Percentiles rank a stretch among this genome's conserved stretches.
phyloP scores from a whole-genome alignment of 768 basidiomycete genomes.

The Lactarius sp. region DNA sequence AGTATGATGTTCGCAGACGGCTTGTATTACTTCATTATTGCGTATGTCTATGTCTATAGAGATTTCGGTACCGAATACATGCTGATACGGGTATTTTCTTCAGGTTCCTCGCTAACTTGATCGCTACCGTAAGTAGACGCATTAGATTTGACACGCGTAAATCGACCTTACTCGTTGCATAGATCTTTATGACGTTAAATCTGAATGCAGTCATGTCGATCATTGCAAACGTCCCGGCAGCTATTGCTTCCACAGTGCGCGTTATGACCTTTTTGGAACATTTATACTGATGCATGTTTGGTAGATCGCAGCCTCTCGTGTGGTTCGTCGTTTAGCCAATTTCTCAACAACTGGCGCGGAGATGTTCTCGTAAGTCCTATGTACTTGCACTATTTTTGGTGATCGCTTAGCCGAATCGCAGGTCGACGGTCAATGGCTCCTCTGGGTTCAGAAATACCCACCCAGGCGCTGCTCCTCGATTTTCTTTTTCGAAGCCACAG shows the following conservation, averaged over 20 bases:
- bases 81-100: neutral
- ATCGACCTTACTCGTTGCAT: conserved; percentile 31
- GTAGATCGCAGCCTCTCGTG: conserved; percentile 56
- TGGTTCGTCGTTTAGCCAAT: conserved; percentile 54
- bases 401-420: conserved; percentile 23
- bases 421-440: conserved; percentile 24
- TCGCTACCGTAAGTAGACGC: conserved; percentile 34
- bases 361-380: conserved; percentile 28
- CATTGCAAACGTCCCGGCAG: conserved; percentile 62
- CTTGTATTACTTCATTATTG: conserved; percentile 69
- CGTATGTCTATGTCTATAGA: conserved; percentile 41
- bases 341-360: conserved; percentile 35
- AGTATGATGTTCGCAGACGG: conserved; percentile 68
- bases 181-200: conserved; percentile 62
- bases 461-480: conserved; percentile 10
- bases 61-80: conserved; percentile 29
- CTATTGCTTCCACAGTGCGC: conserved; percentile 25
- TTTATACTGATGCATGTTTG: neutral
- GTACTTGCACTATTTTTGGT: conserved; percentile 14
- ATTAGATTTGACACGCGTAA: neutral
- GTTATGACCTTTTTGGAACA: neutral
- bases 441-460: conserved; percentile 24
- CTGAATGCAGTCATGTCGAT: conserved; percentile 64
- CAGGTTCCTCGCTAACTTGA: conserved; percentile 39
- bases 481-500: conserved; percentile 23